phyloP scores from a whole-genome alignment of 495 filamentous ascomycete species.

The Letharia columbiana region DNA sequence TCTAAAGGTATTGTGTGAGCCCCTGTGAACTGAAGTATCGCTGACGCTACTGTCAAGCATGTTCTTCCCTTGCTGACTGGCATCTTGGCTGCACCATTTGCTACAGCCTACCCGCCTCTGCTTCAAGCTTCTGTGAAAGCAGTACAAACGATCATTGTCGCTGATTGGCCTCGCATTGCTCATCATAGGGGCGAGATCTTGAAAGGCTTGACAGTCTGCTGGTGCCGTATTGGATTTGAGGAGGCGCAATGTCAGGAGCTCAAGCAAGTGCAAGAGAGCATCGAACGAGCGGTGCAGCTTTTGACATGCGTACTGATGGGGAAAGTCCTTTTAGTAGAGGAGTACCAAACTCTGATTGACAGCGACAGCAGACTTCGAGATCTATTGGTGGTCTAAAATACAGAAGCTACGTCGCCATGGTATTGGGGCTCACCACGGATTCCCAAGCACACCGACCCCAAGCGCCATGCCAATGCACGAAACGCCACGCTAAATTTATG shows the following conservation, averaged over 20 bases:
- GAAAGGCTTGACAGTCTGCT: constrained; percentile 54
- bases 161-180: constrained; percentile 64
- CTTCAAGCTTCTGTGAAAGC: constrained; percentile 46
- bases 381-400: constrained; percentile 31
- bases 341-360: constrained; percentile 14
- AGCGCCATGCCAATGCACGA: not conserved
- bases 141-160: constrained; percentile 52
- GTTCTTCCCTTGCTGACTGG: constrained; percentile 58
- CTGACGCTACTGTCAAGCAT: constrained; percentile 36
- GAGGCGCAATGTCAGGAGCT: constrained; percentile 17
- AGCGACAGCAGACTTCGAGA: constrained; percentile 28
- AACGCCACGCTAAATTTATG: constrained; percentile 10
- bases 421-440: not conserved
- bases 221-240: constrained; percentile 51
- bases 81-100: constrained; percentile 64
- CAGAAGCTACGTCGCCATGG: not conserved
- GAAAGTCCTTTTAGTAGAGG: constrained; percentile 7
- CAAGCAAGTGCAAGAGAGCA: constrained; percentile 4
- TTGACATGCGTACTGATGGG: constrained; percentile 15
- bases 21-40: not conserved
- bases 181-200: constrained; percentile 61
- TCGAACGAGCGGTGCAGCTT: constrained; percentile 11
- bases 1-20: constrained; percentile 45
- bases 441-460: not conserved
- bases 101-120: constrained; percentile 45